phyloP scores from a whole-genome alignment of 2,329 filamentous ascomycete genomes.

The Harringtonia lauricola region DNA sequence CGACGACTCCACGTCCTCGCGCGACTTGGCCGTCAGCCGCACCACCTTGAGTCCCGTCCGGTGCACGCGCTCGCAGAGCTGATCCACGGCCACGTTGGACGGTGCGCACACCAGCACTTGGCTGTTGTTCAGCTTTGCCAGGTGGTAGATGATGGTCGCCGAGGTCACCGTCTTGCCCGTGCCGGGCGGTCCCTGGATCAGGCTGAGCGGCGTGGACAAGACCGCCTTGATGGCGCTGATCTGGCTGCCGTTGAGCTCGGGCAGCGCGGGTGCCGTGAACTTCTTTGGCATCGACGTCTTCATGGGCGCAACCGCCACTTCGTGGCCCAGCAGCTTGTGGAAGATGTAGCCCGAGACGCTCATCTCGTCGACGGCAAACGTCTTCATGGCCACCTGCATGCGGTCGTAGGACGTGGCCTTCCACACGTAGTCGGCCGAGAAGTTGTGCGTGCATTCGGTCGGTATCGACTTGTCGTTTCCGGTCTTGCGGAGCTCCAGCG shows the following conservation, averaged over 20 bases:
- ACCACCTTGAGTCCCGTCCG: conserved; percentile 92
- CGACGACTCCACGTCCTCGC: conserved; percentile 97
- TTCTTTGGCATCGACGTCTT: conserved; percentile 94
- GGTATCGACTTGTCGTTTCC: conserved; percentile 94
- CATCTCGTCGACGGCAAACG: conserved; percentile 94
- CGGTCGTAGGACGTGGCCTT: conserved; percentile 98
- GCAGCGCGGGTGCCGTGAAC: conserved; percentile 87
- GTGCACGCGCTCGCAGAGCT: conserved; percentile 95
- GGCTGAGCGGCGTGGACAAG: conserved; percentile 80
- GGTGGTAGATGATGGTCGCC: conserved; percentile 95
- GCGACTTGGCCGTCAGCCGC: conserved; percentile 94
- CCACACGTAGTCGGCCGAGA: conserved; percentile 98
- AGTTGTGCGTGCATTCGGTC: conserved; percentile 93
- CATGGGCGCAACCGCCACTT: conserved; percentile 88
- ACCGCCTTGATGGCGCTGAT: conserved; percentile 95
- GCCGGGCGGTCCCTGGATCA: conserved; percentile 94
- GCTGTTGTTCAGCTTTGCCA: conserved; percentile 88
- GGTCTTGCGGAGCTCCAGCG: conserved; percentile 84
- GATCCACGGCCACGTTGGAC: conserved; percentile 96
- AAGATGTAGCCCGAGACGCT: conserved; percentile 98
- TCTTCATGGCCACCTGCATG: conserved; percentile 99
- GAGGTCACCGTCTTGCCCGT: conserved; percentile 98
- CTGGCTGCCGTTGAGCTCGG: conserved; percentile 90
- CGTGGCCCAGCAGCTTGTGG: conserved; percentile 89
- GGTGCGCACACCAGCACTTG: conserved; percentile 95